These are phyloP conservation scores for Pythium phragmitis DNA, from an alignment of 352 stramenopile genomes.

Conservation along the genomic window DNA sequence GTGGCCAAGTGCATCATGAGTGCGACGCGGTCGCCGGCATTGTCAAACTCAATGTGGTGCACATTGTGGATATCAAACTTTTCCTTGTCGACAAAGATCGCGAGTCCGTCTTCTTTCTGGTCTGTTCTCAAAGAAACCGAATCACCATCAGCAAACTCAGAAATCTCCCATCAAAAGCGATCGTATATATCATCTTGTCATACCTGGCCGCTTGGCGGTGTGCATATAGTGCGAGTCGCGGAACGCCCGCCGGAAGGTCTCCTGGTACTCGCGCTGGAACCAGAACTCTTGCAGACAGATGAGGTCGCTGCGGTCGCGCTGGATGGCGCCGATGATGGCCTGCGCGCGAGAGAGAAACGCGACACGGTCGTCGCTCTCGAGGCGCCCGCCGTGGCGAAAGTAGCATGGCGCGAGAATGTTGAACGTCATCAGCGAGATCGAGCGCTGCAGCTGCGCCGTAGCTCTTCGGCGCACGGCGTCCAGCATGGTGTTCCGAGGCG, in stretches of 20 bases:
- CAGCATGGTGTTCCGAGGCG: conserved; percentile 16
- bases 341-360: conserved; percentile 71
- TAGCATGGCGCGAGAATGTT: conserved; percentile 88
- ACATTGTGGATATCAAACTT: conserved; percentile 82
- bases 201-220: conserved; percentile 64
- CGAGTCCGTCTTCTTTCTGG: conserved; percentile 80
- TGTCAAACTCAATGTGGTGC: conserved; percentile 67
- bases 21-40: conserved; percentile 78
- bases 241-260: conserved; percentile 62
- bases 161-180: not conserved
- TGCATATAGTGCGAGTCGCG: conserved; percentile 67
- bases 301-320: conserved; percentile 70
- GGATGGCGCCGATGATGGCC: conserved; percentile 68
- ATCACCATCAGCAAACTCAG: not conserved
- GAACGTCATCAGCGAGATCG: conserved; percentile 85
- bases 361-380: conserved; percentile 62
- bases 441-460: conserved; percentile 23
- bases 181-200: not conserved
- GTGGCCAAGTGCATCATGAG: conserved; percentile 82
- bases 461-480: conserved; percentile 32
- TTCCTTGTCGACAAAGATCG: conserved; percentile 70
- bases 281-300: conserved; percentile 87
- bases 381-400: conserved; percentile 73
- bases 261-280: conserved; percentile 80
- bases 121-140: conserved; percentile 15